A percentile compares a stretch with the other conserved stretches of the same genome.
Conservation (phyloP, 768 basidiomycete genomes). For the Lactifluus hygrophoroides region DNA sequence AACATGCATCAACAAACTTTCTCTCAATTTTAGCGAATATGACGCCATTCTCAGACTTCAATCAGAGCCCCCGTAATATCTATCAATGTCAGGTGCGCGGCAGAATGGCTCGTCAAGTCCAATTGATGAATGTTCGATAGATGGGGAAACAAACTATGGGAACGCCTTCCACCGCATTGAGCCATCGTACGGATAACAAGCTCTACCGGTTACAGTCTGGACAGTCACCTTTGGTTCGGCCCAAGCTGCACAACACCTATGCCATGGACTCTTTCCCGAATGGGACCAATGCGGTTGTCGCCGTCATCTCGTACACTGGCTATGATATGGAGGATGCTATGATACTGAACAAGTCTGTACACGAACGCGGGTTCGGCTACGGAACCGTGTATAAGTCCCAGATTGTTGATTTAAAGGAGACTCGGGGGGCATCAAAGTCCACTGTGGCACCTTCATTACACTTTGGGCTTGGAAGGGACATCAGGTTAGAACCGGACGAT, state of each 20-base stretch:
- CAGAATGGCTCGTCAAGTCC: background rate
- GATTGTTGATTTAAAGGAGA: conserved; percentile 80
- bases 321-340: conserved; percentile 99
- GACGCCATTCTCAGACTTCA: conserved; percentile 99
- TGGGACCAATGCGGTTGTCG: conserved; percentile 95
- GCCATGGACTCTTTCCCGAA: conserved; percentile 99
- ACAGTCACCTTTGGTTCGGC: conserved; percentile 92
- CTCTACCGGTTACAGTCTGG: conserved; percentile 93
- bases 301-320: conserved; percentile 99
- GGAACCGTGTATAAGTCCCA: conserved; percentile 95
- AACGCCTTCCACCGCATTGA: conserved; percentile 86
- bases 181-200: conserved; percentile 96
- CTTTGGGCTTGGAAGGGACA: conserved; percentile 80
- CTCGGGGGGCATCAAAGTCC: conserved; percentile 56
- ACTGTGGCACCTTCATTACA: conserved; percentile 61
- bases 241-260: conserved; percentile 84
- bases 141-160: conserved; percentile 99
- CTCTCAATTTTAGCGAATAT: conserved; percentile 94
- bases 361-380: conserved; percentile 96
- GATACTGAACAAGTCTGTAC: conserved; percentile 98
- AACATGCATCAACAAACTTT: conserved; percentile 91
- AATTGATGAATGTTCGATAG: conserved; percentile 30
- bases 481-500: conserved; percentile 44
- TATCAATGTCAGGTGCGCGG: conserved; percentile 79
- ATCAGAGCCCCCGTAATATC: conserved; percentile 91